Evolutionary conservation across 768 basidiomycete genomes (phyloP), one percentile per base, ranked within the genome.

Genomic region (Russula dissimulans): DNA sequence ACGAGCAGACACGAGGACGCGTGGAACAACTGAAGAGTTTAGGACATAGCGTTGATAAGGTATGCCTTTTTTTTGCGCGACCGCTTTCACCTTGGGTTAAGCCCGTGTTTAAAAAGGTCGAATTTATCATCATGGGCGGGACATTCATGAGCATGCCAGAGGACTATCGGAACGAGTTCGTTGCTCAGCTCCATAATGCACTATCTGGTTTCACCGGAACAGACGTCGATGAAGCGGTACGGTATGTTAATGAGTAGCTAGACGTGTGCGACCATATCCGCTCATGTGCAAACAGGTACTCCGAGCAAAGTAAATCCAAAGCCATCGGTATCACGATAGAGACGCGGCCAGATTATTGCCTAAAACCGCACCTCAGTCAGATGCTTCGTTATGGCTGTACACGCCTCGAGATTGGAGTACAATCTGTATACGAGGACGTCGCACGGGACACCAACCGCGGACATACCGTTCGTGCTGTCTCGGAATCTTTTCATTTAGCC

Each of bases 91-190:
- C 50, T 42, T 4, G 4, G 14, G 14, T 4, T n/a, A 26, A 12
- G 17, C 32, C 54, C 12, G 52, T 41, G 42, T 26, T 34, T 31
- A 26, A 39, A 42, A 52, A 39, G 89, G 87, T 92, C 34, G 90
- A 91, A 67, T 89, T 86, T 66, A 97, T 97, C 65, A 80, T 95
- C 62, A 97, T 97, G 97, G 97, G 97, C 26, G 97, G 97, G 47
- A 99, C 97, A 11, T 99, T 99, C 73, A 97, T 99, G 94, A 97
- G 95, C 69, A 95, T 97, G 89, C 90, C 95, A 41, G 94, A 98
- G 71, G 91, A 93, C 47, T 98, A 99, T 71, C 83, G 97, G 61
- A 85, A 83, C 61, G 86, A 89, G 65, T 99, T 99, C 66, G 81
- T 98, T 56, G 94, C 95, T 1, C 95, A 97, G 62, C 78, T 99